phyloP scores from a whole-genome alignment of 768 basidiomycete species.

The Clavulina sp. region DNA sequence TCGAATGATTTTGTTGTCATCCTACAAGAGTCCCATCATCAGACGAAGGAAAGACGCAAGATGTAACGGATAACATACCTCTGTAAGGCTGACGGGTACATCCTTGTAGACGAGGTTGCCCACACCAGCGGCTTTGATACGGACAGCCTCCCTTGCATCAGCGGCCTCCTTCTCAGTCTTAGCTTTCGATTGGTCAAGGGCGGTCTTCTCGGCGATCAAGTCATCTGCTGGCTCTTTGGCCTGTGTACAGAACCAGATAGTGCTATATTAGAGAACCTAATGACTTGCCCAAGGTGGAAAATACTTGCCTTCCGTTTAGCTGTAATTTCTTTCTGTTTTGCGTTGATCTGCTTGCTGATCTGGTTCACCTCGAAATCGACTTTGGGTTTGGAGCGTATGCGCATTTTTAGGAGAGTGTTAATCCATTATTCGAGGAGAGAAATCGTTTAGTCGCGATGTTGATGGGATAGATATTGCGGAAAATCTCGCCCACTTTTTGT shows the following conservation, averaged over 20 bases:
- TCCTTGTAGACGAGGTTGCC: constrained; percentile 86
- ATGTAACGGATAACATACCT: constrained; percentile 34
- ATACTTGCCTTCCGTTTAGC: constrained; percentile 69
- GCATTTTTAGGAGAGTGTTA: neutral
- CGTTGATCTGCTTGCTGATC: constrained; percentile 68
- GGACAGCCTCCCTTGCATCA: constrained; percentile 63
- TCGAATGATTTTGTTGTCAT: constrained; percentile 68
- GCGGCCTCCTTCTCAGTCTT: constrained; percentile 58
- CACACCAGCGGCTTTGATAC: constrained; percentile 58
- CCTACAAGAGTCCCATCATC: constrained; percentile 29
- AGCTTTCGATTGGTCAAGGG: constrained; percentile 66
- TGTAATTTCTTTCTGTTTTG: constrained; percentile 85
- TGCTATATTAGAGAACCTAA: neutral
- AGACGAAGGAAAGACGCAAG: neutral
- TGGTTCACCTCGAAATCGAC: constrained; percentile 77
- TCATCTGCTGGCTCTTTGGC: constrained; percentile 86
- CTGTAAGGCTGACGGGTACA: constrained; percentile 72
- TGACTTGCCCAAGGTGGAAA: neutral
- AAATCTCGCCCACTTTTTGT: constrained; percentile 86
- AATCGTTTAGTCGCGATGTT: too few relatives aligned
- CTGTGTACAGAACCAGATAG: constrained; percentile 22
- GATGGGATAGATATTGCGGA: too few relatives aligned
- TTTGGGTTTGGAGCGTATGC: constrained; percentile 17
- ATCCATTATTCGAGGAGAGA: neutral
- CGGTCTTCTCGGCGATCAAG: constrained; percentile 65